phyloP scores from a whole-genome alignment of 306 rosid genomes.

The Vigna unguiculata region DNA sequence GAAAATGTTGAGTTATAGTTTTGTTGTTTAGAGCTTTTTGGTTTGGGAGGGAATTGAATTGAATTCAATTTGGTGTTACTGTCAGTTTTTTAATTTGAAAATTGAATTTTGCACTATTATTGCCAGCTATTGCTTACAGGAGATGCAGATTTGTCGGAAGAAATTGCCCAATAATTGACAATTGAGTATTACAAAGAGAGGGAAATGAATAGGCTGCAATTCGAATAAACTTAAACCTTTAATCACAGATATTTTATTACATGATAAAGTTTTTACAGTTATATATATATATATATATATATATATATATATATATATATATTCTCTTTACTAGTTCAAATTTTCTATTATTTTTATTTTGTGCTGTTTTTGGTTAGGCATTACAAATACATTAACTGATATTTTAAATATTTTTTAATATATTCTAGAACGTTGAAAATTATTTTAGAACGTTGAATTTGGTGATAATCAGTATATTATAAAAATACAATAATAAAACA shows the following conservation, averaged over 20 bases:
- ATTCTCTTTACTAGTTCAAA: no score
- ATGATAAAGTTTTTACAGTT: neutral
- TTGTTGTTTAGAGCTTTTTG: neutral
- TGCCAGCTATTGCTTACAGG: neutral
- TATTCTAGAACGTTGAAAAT: no score
- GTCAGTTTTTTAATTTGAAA: conserved; percentile 22
- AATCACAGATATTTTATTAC: neutral
- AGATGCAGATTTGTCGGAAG: conserved; percentile 11
- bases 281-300: no score
- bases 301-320: no score
- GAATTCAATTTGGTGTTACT: conserved; percentile 28
- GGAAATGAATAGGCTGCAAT: neutral
- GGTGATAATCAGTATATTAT: no score
- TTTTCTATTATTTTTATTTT: no score
- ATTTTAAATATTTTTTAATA: no score
- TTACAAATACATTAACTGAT: no score
- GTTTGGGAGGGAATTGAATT: conserved; percentile 7
- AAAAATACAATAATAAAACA: no score
- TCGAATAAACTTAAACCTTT: neutral
- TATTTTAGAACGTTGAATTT: no score
- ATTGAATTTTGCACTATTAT: conserved; percentile 18
- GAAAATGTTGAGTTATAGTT: neutral
- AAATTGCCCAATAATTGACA: neutral
- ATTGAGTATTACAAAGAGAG: neutral
- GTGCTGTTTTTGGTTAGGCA: no score